Conservation (phyloP, 805 yeast species). For the Candida odintsovae region DNA sequence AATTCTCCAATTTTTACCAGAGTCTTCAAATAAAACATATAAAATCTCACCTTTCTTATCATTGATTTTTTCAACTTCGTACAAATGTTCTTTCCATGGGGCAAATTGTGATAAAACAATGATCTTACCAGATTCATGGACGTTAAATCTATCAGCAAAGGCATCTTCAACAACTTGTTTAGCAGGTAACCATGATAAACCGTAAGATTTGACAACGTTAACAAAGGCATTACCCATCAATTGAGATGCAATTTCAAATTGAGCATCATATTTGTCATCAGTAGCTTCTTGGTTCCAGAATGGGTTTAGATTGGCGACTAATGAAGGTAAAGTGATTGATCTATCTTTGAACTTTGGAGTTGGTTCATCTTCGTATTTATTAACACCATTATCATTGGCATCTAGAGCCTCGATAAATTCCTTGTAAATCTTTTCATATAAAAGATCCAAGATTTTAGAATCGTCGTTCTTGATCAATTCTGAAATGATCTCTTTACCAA, state of each 20-base stretch:
- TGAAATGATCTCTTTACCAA: constrained; percentile 62
- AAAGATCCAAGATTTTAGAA: constrained; percentile 45
- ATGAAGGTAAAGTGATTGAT: constrained; percentile 69
- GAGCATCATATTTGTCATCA: constrained; percentile 59
- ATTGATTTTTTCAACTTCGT: constrained; percentile 58
- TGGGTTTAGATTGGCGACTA: constrained; percentile 80
- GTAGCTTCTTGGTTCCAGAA: constrained; percentile 69
- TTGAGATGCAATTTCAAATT: constrained; percentile 64
- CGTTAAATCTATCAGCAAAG: constrained; percentile 48
- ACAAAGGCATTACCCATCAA: constrained; percentile 81
- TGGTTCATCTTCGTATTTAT: constrained; percentile 52
- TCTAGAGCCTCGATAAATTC: constrained; percentile 89
- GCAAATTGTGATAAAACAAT: constrained; percentile 69
- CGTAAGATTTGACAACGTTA: constrained; percentile 61
- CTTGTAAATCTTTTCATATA: constrained; percentile 74
- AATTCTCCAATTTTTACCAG: constrained; percentile 72
- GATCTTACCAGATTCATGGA: constrained; percentile 68
- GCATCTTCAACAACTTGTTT: constrained; percentile 71
- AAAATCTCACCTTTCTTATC: constrained; percentile 50
- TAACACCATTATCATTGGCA: constrained; percentile 93
- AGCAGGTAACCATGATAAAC: constrained; percentile 90
- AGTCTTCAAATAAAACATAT: constrained; percentile 78
- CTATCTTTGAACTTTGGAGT: constrained; percentile 62
- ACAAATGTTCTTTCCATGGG: constrained; percentile 95
- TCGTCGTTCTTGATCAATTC: constrained; percentile 39